Evolutionary conservation across 2,329 filamentous ascomycete genomes (phyloP).

Genomic region (Exophiala lecanii-corni): DNA sequence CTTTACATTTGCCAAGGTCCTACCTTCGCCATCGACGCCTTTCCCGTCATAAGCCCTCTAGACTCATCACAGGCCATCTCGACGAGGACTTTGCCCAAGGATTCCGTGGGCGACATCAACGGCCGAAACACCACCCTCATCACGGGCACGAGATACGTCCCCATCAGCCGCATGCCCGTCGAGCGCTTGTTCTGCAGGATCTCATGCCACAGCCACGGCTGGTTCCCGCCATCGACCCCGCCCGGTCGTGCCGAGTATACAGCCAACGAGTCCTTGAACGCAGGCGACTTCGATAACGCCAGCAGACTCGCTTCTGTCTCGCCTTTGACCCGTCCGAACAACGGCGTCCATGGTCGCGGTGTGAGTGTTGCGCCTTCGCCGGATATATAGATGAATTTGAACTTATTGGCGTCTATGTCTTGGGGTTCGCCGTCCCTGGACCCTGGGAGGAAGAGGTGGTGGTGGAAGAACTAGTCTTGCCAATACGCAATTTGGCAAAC

Average conservation of each 20-base stretch:
- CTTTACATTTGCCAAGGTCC: conserved; percentile 13
- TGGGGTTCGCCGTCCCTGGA: too few relatives aligned
- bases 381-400: conserved; percentile 47
- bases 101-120: conserved; percentile 35
- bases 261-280: conserved; percentile 44
- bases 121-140: conserved; percentile 5
- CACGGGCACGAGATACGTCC: conserved; percentile 23
- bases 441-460: too few relatives aligned
- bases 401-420: conserved; percentile 10
- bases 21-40: conserved; percentile 15
- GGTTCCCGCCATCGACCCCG: conserved; percentile 50
- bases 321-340: conserved; percentile 64
- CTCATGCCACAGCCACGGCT: conserved; percentile 37
- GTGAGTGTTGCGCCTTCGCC: conserved; percentile 54
- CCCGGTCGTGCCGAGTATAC: conserved; percentile 57
- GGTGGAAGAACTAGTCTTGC: conserved; percentile 22
- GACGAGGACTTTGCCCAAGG: conserved; percentile 45
- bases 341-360: conserved; percentile 52
- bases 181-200: conserved; percentile 28
- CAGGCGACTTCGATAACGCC: conserved; percentile 42
- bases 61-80: conserved; percentile 46
- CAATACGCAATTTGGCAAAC: conserved; percentile 44
- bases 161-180: conserved; percentile 26
- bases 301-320: conserved; percentile 58
- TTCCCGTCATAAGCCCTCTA: conserved; percentile 7